These are phyloP conservation scores for Aspergillus sp. DNA, from an alignment of 2,329 filamentous ascomycete genomes.

Conservation along the genomic window DNA sequence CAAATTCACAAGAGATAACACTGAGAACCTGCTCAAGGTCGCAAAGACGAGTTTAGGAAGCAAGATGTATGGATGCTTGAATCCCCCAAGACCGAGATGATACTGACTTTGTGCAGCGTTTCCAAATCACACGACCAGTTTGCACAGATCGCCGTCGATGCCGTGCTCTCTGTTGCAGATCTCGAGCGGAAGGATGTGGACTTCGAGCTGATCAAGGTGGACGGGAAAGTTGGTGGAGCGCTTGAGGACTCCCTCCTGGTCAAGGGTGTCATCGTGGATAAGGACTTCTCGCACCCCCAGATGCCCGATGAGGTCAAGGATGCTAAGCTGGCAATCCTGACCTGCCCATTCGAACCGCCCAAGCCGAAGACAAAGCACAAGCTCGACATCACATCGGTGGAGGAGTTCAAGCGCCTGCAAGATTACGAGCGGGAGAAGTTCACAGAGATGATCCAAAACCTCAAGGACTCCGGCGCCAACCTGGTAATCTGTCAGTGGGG, in stretches of 20 bases:
- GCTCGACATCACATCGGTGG: constrained; percentile 92
- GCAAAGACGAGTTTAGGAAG: constrained; percentile 94
- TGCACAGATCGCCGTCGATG: constrained; percentile 93
- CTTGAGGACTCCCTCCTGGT: constrained; percentile 93
- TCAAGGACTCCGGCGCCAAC: constrained; percentile 96
- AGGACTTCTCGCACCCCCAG: constrained; percentile 98
- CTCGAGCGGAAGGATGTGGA: constrained; percentile 95
- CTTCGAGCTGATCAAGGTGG: constrained; percentile 98
- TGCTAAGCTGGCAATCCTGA: constrained; percentile 96
- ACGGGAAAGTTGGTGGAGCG: constrained; percentile 93
- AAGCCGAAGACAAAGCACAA: constrained; percentile 99
- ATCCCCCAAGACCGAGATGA: not conserved
- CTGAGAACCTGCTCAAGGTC: constrained; percentile 85
- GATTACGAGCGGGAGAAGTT: constrained; percentile 96
- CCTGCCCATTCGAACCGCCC: constrained; percentile 95
- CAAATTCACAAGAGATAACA: constrained; percentile 77
- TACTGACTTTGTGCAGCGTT: constrained; percentile 52
- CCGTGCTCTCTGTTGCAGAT: constrained; percentile 93
- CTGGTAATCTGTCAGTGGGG: constrained; percentile 99
- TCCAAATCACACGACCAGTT: constrained; percentile 99
- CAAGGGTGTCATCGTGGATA: constrained; percentile 98
- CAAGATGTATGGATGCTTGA: constrained; percentile 67
- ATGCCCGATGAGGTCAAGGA: constrained; percentile 96
- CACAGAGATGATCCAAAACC: constrained; percentile 96
- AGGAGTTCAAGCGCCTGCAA: constrained; percentile 98